Evolutionary conservation across 768 basidiomycete genomes (phyloP), one percentile per base, ranked within the genome.

Genomic region (Coprinopsis strossmayeri): DNA sequence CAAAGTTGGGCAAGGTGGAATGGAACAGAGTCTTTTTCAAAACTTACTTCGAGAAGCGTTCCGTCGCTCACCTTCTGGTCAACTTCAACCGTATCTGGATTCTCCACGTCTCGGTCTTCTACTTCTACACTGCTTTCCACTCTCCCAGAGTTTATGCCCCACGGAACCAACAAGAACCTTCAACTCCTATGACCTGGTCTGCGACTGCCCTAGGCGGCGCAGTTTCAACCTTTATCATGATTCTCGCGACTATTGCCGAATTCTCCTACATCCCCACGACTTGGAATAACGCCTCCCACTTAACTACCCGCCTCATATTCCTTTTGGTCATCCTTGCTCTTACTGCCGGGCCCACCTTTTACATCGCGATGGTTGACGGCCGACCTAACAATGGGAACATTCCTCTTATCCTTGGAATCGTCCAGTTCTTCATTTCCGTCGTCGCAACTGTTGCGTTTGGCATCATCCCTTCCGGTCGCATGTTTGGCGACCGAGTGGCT

Each of bases 31-130:
- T 91, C 35, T 98, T 98, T 71, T 97, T 97, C 82, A 99, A 99
- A 74, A 99, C 96, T 4, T 99, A 95, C 69, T 91, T 81, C 56
- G 96, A 99, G 70, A 93, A 94, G 62, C 91, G 96, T 18, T 96
- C 95, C 34, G 77, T 76, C 50, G 83, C 86, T 12, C 96, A 99
- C 68, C 79, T 98, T 30, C 78, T 98, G 54, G 92, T 97, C 75
- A 97, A 99, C 70, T 99, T 99, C 73, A 99, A 99, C 68, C 91
- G 96, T 34, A 78, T 99, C 61, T 99, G 96, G 96, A 91, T 99
- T 59, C 74, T 95, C 49, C 96, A 99, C 62, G 74, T 99, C 51
- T 78, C 93, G 5, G 68, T 95, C 45, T 98, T 83, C 72, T 99
- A 90, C 81, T 97, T 91, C 70, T 98, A 91, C 70, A 98, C 95